These are phyloP conservation scores for Casuarina cunninghamiana DNA, from an alignment of 306 rosid genomes.

Conservation along the genomic window DNA sequence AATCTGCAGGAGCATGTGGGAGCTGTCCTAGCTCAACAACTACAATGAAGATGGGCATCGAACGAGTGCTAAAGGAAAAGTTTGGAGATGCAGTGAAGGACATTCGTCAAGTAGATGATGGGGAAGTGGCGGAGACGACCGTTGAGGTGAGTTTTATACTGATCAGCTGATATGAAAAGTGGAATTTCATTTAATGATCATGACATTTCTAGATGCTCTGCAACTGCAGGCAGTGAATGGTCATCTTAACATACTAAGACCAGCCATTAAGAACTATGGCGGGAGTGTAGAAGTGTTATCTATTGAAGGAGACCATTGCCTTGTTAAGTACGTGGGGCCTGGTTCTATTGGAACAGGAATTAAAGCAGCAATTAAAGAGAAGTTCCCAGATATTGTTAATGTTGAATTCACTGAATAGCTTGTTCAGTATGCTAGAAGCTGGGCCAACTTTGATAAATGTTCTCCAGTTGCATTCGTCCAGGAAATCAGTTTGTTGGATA, in stretches of 20 bases:
- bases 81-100: conserved; percentile 81
- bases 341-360: conserved; percentile 88
- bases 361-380: conserved; percentile 92
- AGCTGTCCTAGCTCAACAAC: conserved; percentile 97
- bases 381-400: conserved; percentile 74
- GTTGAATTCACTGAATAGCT: conserved; percentile 54
- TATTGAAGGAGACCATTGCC: conserved; percentile 63
- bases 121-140: conserved; percentile 49
- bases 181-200: neutral
- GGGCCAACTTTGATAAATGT: neutral
- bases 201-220: conserved; percentile 20
- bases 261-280: conserved; percentile 87
- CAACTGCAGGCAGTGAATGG: conserved; percentile 68
- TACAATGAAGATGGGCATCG: conserved; percentile 96
- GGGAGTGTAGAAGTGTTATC: conserved; percentile 84
- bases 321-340: conserved; percentile 71
- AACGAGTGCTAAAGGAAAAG: conserved; percentile 86
- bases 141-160: conserved; percentile 49
- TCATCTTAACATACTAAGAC: conserved; percentile 83
- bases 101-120: conserved; percentile 62
- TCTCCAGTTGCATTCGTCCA: neutral
- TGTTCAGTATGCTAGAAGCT: neutral
- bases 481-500: neutral
- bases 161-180: conserved; percentile 1
- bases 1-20: conserved; percentile 76